Evolutionary conservation across 352 stramenopile genomes (phyloP).

Genomic region (Phytophthora syringae): DNA sequence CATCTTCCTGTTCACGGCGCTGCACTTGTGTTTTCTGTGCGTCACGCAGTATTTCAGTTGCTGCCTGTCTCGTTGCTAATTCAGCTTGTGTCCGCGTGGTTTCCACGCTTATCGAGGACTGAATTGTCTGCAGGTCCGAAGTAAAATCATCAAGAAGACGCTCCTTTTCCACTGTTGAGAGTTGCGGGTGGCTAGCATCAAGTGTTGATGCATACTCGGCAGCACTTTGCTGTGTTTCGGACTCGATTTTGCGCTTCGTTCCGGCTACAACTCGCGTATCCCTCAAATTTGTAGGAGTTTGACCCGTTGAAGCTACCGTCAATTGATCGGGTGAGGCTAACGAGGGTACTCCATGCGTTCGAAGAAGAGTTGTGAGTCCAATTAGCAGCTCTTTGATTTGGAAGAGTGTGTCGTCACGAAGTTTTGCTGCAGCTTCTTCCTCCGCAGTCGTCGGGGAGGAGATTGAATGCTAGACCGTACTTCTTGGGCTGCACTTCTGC

Average conservation of each 20-base stretch:
- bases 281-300: neutral
- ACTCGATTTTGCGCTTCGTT: constrained; percentile 18
- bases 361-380: constrained; percentile 38
- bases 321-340: neutral
- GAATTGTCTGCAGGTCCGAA: constrained; percentile 50
- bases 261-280: constrained; percentile 3
- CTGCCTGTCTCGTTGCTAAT: constrained; percentile 41
- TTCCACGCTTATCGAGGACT: constrained; percentile 57
- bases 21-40: constrained; percentile 33
- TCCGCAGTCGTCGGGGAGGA: neutral
- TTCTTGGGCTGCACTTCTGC: too few species aligned
- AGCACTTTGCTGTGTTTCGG: constrained; percentile 35
- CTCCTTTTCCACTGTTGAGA: constrained; percentile 55
- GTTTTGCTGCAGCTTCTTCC: constrained; percentile 25
- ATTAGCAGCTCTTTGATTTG: constrained; percentile 66
- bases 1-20: constrained; percentile 35
- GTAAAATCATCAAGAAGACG: constrained; percentile 60
- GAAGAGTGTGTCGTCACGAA: constrained; percentile 53
- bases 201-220: constrained; percentile 52
- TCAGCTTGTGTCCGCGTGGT: constrained; percentile 52
- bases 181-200: constrained; percentile 44
- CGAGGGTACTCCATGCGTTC: constrained; percentile 15
- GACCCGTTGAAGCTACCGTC: too few species aligned
- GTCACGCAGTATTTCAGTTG: constrained; percentile 34
- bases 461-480: neutral